phyloP scores from a whole-genome alignment of 129 eudicot species.

The Escallonia rubra region DNA sequence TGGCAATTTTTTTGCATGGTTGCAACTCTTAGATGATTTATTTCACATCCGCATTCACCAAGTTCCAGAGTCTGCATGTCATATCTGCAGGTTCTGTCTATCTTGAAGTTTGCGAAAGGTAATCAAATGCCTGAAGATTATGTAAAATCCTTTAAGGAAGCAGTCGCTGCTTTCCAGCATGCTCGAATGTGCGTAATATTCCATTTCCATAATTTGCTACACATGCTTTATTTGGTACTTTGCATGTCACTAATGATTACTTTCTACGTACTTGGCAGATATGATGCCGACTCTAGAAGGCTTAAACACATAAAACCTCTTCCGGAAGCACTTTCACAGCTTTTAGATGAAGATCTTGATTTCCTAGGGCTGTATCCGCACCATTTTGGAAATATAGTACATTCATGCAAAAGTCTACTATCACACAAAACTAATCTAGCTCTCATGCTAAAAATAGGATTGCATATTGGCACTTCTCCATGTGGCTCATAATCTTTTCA shows the following conservation, averaged over 20 bases:
- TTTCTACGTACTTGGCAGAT: conserved; percentile 33
- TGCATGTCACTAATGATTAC: not conserved
- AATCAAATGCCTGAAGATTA: conserved; percentile 72
- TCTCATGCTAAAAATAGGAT: too few relatives aligned
- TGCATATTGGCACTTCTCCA: too few relatives aligned
- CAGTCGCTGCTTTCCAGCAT: conserved; percentile 78
- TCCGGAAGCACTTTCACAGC: conserved; percentile 36
- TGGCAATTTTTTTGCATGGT: too few relatives aligned
- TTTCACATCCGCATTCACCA: not conserved
- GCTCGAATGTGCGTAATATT: conserved; percentile 55
- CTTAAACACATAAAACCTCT: conserved; percentile 67
- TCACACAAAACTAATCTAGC: too few relatives aligned
- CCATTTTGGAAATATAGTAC: not conserved
- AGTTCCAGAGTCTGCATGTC: not conserved
- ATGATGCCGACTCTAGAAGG: conserved; percentile 49
- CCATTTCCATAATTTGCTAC: conserved; percentile 1
- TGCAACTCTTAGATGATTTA: not conserved
- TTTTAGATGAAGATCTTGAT: conserved; percentile 42
- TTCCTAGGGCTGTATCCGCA: conserved; percentile 89
- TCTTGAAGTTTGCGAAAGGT: conserved; percentile 60
- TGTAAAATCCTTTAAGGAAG: conserved; percentile 52
- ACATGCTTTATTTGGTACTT: not conserved
- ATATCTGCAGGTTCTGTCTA: conserved; percentile 53
- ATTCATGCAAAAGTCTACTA: too few relatives aligned
- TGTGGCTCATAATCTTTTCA: too few relatives aligned